Percentiles rank a stretch among this genome's conserved stretches.
Conservation (phyloP, 108 stramenopile genomes). For the Phaeodactylum tricornutum region DNA sequence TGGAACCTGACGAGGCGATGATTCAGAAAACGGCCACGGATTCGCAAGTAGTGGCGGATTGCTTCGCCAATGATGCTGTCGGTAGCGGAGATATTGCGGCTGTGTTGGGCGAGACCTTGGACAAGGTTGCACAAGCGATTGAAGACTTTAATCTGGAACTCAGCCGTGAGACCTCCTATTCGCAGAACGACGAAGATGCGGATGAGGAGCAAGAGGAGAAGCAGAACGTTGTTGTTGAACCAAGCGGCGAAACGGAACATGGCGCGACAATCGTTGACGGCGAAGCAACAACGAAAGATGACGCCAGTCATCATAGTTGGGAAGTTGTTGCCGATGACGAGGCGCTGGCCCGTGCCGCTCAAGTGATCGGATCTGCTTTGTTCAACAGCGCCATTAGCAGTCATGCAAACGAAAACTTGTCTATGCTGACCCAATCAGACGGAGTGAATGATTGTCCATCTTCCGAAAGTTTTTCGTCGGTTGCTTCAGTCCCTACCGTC, state of each 20-base stretch:
- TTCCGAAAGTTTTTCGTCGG: conserved; percentile 4
- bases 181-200: conserved; percentile 18
- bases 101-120: conserved; percentile 47
- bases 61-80: conserved; percentile 59
- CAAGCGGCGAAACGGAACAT: background rate
- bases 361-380: conserved; percentile 55
- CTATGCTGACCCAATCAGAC: conserved; percentile 8
- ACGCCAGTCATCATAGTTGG: conserved; percentile 15
- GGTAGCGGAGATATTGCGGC: conserved; percentile 67
- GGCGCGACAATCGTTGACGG: conserved; percentile 31
- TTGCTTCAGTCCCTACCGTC: conserved; percentile 11
- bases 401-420: conserved; percentile 9
- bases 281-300: conserved; percentile 2
- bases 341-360: conserved; percentile 33
- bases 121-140: conserved; percentile 31
- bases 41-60: conserved; percentile 16
- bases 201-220: conserved; percentile 4
- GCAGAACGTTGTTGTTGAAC: background rate
- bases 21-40: background rate
- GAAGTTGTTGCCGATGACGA: conserved; percentile 28
- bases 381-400: conserved; percentile 49
- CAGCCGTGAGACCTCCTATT: conserved; percentile 4
- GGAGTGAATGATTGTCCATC: too few relatives aligned
- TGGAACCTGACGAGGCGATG: background rate
- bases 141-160: conserved; percentile 25